Evolutionary conservation across 495 filamentous ascomycete species (phyloP).

Genomic region (Acidiella bohemica): DNA sequence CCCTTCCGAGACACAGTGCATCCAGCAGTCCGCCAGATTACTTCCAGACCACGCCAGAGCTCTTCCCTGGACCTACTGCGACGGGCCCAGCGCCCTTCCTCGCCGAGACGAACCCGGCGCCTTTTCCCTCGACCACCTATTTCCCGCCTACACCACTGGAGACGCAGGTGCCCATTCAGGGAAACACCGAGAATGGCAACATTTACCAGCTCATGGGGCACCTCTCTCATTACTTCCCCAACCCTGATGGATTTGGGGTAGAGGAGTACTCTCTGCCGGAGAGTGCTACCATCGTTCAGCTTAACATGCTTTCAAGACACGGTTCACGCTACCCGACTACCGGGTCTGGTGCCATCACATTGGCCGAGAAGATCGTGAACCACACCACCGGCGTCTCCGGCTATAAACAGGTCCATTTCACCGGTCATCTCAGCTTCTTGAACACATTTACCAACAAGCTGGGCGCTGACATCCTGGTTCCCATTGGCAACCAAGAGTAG

Average conservation of each 20-base stretch:
- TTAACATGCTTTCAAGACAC: slow-evolving; percentile 19
- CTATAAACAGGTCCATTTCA: slow-evolving; percentile 27
- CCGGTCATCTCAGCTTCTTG: slow-evolving; percentile 38
- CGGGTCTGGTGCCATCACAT: slow-evolving; percentile 21
- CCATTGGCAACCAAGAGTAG: slow-evolving; percentile 35
- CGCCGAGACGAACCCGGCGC: slow-evolving; percentile 41
- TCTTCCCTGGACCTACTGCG: slow-evolving; percentile 38
- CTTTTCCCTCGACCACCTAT: slow-evolving; percentile 37
- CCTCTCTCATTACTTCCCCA: slow-evolving; percentile 33
- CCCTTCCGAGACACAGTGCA: slow-evolving; percentile 1
- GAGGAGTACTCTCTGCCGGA: slow-evolving; percentile 16
- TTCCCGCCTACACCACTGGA: slow-evolving; percentile 45
- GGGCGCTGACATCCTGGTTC: slow-evolving; percentile 38
- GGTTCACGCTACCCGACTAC: slow-evolving; percentile 21
- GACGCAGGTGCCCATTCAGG: slow-evolving; percentile 42
- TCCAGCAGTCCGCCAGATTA: slow-evolving; percentile 26
- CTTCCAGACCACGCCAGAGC: slow-evolving; percentile 39
- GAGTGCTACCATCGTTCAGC: slow-evolving; percentile 13
- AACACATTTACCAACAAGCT: slow-evolving; percentile 40
- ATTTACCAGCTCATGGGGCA: slow-evolving; percentile 45
- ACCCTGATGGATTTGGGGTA: slow-evolving; percentile 19
- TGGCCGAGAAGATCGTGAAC: slow-evolving; percentile 28
- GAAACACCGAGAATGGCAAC: slow-evolving; percentile 33
- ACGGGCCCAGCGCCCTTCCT: slow-evolving; percentile 44
- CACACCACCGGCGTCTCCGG: slow-evolving; percentile 15